These are phyloP conservation scores for Colletotrichum chlorophyti DNA, from an alignment of 2,329 filamentous ascomycete genomes.

Conservation along the genomic window DNA sequence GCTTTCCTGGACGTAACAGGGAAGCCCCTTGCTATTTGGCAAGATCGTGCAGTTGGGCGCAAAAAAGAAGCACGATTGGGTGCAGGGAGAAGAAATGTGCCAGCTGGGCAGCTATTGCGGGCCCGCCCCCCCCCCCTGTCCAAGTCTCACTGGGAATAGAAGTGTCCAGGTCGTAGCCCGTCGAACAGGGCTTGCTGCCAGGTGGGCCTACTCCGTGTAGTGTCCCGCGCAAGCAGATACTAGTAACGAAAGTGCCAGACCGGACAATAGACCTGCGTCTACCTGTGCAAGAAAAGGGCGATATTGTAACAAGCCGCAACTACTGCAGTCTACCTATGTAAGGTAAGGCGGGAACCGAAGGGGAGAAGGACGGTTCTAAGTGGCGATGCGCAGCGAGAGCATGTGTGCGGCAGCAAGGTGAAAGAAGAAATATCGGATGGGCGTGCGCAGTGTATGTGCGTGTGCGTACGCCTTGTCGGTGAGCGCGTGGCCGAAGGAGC, in stretches of 20 bases:
- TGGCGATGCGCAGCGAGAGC: background rate
- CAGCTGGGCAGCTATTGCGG: conserved; percentile 32
- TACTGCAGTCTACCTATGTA: conserved; percentile 14
- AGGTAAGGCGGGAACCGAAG: background rate
- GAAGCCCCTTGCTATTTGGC: conserved; percentile 28
- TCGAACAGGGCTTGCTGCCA: no score
- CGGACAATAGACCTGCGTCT: no score
- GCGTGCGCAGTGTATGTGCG: no score
- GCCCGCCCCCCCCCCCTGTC: conserved; percentile 26
- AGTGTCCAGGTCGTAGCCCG: no score
- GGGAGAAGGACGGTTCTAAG: no score
- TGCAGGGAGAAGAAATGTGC: conserved; percentile 26
- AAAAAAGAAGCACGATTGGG: conserved; percentile 30
- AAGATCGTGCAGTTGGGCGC: conserved; percentile 30
- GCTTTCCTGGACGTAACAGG: conserved; percentile 24
- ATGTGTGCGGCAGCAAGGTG: background rate
- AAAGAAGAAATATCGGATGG: no score
- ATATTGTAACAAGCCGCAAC: conserved; percentile 28
- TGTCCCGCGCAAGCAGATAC: no score
- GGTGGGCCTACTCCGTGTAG: no score
- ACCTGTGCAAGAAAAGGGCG: no score
- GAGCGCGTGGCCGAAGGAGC: no score
- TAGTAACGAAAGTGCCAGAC: no score
- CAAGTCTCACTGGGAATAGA: conserved; percentile 5
- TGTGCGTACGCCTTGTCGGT: no score